phyloP scores from a whole-genome alignment of 768 basidiomycete species.

The Termitomyces sp. region DNA sequence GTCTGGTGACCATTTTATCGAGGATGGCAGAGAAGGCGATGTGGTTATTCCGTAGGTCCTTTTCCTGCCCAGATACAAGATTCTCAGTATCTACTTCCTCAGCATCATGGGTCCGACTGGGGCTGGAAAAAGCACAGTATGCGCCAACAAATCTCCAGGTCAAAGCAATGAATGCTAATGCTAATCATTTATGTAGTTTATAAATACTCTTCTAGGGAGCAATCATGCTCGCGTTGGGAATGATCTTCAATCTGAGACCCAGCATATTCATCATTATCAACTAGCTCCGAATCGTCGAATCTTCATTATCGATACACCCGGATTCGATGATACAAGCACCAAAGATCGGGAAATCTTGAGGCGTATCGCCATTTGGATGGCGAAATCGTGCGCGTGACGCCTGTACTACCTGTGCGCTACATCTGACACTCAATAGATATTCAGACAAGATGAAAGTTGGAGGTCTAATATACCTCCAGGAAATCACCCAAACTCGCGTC shows the following conservation, averaged over 20 bases:
- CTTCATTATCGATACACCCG: constrained; percentile 7
- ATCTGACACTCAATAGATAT: neutral
- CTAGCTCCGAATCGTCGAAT: neutral
- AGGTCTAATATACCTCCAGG: constrained; percentile 12
- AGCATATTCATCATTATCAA: constrained; percentile 5
- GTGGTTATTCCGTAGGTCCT: constrained; percentile 2
- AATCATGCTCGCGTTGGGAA: constrained; percentile 1
- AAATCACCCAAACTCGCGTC: constrained; percentile 13
- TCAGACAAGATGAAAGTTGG: constrained; percentile 7
- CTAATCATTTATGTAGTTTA: constrained; percentile 1
- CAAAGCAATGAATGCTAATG: neutral
- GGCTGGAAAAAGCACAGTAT: constrained; percentile 7
- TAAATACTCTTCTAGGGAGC: constrained; percentile 4
- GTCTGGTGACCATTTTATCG: neutral
- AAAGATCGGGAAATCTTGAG: constrained; percentile 6
- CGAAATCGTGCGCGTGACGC: constrained; percentile 1
- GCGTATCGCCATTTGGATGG: constrained; percentile 9
- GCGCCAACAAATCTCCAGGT: neutral
- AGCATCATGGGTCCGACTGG: constrained; percentile 6
- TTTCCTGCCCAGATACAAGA: neutral
- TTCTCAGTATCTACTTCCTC: neutral
- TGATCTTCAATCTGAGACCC: constrained; percentile 3
- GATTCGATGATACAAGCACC: constrained; percentile 8
- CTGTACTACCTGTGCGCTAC: neutral
- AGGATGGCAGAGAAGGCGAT: constrained; percentile 3